Percentiles rank a stretch among this genome's conserved stretches.
phyloP scores from a whole-genome alignment of 139 green algal genomes.

The Asterochloris sp. region DNA sequence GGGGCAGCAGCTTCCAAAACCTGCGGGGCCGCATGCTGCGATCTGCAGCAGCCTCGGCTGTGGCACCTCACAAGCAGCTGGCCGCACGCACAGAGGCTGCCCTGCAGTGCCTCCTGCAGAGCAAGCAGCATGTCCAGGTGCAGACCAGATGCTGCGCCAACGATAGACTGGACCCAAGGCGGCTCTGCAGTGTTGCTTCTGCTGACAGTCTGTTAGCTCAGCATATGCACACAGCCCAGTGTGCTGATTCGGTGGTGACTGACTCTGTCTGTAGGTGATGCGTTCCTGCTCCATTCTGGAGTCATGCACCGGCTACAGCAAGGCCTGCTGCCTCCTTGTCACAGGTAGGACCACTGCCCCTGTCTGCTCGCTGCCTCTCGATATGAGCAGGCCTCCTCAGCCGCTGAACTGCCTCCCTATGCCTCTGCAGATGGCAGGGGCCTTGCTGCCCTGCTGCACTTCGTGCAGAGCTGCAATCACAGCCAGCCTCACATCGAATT shows the following conservation, averaged over 20 bases:
- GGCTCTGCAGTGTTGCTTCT: not conserved
- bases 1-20: conserved; percentile 21
- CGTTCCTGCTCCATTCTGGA: conserved; percentile 35
- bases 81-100: conserved; percentile 47
- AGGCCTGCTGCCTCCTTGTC: conserved; percentile 57
- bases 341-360: conserved; percentile 8
- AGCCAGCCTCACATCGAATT: conserved; percentile 57
- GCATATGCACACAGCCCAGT: no score
- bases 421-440: conserved; percentile 22
- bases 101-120: conserved; percentile 47
- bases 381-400: not conserved
- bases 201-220: no score
- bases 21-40: conserved; percentile 38
- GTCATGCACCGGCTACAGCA: conserved; percentile 44
- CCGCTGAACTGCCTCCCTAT: not conserved
- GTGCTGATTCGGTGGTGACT: not conserved
- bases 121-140: conserved; percentile 44
- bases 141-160: not conserved
- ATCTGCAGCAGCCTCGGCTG: conserved; percentile 9
- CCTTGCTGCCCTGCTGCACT: conserved; percentile 42
- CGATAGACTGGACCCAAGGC: not conserved
- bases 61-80: conserved; percentile 40
- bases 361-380: not conserved
- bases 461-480: conserved; percentile 60
- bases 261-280: conserved; percentile 29